Base-by-base conservation (phyloP, 2,329 filamentous ascomycete genomes). In the Xylariaceae sp. region DNA sequence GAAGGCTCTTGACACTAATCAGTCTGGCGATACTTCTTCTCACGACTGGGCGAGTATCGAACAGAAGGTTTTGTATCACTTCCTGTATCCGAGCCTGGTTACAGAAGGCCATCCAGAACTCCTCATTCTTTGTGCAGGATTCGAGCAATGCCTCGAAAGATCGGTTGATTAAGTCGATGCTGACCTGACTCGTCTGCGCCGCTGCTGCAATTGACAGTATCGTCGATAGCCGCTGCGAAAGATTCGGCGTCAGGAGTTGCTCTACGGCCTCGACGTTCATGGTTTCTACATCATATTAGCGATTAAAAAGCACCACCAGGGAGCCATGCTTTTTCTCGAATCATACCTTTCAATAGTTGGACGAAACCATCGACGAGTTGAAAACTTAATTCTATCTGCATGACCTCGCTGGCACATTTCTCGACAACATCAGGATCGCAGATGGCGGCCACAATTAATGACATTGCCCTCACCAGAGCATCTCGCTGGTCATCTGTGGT, bases 401-500 rank as follows among this genome's bases (percentile, higher is more conserved):
- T 67, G 40, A 74, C 70, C 50, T 75, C 74, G 46, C 72, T 76
- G 9, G 72, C 68, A 54, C 79, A 76, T 41, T 70, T 72, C 7
- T 77, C 75, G 14, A 82, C 73, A 57, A 88, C 75, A 19, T 81
- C 75, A 20, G 79, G 74, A 55, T 87, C 81, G 12, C 81, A 84
- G 48, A 91, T 79, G 6, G 86, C 86, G 18, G 80, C 75, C 29
- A 87, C 80, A 20, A 89, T 73, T 23, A 89, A 75, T 6, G 74
- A 75, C 54, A 88, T 71, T 2, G 77, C 77, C 58, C 76, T 78
- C n/a, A 73, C 63, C 2, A 80, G 59, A 41, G 73, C 71, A 18
- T 74, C 71, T 40, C 70, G 59, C 43, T 71, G 64, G 18, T 65
- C 62, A 16, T 65, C 60, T 7, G 64, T 59, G 20, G 65, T 61